These are phyloP conservation scores for Glycine latifolia DNA, from an alignment of 306 rosid genomes.

Conservation along the genomic window DNA sequence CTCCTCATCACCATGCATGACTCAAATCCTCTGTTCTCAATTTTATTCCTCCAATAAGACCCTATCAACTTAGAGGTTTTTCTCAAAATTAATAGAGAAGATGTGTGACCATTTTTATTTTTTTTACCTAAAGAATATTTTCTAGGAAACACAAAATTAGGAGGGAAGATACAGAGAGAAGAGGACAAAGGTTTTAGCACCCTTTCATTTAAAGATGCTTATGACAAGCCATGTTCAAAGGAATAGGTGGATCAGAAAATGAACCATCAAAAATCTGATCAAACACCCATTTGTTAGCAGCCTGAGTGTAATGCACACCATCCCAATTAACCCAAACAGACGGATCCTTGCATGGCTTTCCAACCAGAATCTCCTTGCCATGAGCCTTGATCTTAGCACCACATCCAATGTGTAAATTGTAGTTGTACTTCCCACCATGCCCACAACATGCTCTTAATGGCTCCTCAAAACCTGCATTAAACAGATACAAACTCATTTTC, in stretches of 20 bases:
- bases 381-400: constrained; percentile 59
- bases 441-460: constrained; percentile 86
- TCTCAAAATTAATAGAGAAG: not conserved
- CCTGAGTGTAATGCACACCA: constrained; percentile 78
- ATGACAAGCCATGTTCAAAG: constrained; percentile 68
- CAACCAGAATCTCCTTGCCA: constrained; percentile 63
- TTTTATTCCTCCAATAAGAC: constrained; percentile 15
- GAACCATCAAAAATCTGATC: constrained; percentile 64
- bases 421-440: constrained; percentile 84
- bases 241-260: constrained; percentile 80
- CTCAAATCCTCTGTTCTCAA: constrained; percentile 10
- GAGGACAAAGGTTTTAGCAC: constrained; percentile 3
- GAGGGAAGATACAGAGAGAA: not conserved
- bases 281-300: constrained; percentile 78
- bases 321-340: constrained; percentile 73
- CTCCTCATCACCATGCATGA: not conserved
- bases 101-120: not conserved
- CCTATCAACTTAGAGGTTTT: not conserved
- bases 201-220: constrained; percentile 28
- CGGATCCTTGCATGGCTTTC: constrained; percentile 73
- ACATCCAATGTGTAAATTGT: constrained; percentile 61
- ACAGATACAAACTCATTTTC: not conserved
- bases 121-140: not conserved
- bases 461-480: constrained; percentile 67
- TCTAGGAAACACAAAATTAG: not conserved